Evolutionary conservation across 2,329 filamentous ascomycete genomes (phyloP).

Genomic region (Xylogone sp.): DNA sequence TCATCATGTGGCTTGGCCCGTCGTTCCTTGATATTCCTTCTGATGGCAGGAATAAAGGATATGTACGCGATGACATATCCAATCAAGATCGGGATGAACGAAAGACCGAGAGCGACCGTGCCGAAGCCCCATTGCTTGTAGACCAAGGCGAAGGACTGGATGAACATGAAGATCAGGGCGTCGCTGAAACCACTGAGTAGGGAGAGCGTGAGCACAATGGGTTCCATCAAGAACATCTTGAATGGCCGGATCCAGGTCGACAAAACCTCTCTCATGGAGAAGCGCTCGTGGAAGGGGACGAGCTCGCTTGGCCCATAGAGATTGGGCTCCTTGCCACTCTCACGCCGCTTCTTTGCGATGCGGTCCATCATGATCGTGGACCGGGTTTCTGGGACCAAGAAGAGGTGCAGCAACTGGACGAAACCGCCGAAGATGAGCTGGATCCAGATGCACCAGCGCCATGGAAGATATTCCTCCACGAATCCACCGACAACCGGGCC

Average conservation of each 20-base stretch:
- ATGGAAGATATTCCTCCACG: constrained; percentile 60
- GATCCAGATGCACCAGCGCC: constrained; percentile 82
- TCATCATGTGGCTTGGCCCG: constrained; percentile 48
- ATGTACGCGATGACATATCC: constrained; percentile 63
- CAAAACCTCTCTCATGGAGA: constrained; percentile 54
- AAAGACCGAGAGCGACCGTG: constrained; percentile 51
- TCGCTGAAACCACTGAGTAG: constrained; percentile 71
- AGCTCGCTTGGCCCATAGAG: constrained; percentile 73
- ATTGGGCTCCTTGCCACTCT: constrained; percentile 49
- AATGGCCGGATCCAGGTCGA: constrained; percentile 61
- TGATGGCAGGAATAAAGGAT: constrained; percentile 54
- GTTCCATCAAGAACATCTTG: constrained; percentile 70
- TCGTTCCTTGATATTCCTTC: constrained; percentile 48
- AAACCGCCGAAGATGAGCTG: constrained; percentile 74
- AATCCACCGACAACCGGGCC: constrained; percentile 79
- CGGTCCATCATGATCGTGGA: constrained; percentile 73
- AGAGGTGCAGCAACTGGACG: constrained; percentile 63
- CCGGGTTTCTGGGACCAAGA: constrained; percentile 74
- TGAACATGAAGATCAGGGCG: constrained; percentile 74
- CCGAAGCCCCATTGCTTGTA: constrained; percentile 65
- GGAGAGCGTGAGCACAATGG: constrained; percentile 68
- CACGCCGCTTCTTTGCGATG: constrained; percentile 71
- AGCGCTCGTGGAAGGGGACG: constrained; percentile 53
- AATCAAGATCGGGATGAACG: constrained; percentile 63
- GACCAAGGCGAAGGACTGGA: constrained; percentile 67